Percentiles rank a stretch among this genome's conserved stretches.
phyloP scores from a whole-genome alignment of 176 grass and related monocot species.

The Hsuehochloa calcarea region DNA sequence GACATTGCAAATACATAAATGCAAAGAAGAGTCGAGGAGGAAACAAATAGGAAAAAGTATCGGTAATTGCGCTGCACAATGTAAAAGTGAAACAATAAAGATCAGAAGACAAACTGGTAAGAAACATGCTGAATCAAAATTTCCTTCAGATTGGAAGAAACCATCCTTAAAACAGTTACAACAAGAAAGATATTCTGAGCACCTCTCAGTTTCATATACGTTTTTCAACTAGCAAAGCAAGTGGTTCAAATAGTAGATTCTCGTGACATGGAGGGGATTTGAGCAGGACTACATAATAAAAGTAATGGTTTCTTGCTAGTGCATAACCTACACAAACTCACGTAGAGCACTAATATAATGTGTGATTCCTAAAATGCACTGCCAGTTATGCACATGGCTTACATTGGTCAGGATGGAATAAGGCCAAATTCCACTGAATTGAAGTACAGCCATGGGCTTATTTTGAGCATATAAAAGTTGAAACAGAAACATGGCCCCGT shows the following conservation, averaged over 20 bases:
- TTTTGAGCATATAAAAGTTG: background rate
- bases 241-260: background rate
- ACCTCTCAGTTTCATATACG: background rate
- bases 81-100: constrained; percentile 32
- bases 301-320: background rate
- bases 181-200: background rate
- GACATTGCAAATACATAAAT: constrained; percentile 95
- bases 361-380: constrained; percentile 15
- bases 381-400: constrained; percentile 17
- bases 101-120: constrained; percentile 11
- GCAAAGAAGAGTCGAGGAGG: constrained; percentile 90
- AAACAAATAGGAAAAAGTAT: constrained; percentile 97
- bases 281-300: background rate
- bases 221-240: background rate
- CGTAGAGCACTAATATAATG: background rate
- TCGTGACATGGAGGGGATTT: background rate
- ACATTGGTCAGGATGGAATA: background rate
- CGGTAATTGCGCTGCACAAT: constrained; percentile 86
- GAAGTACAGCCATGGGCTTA: constrained; percentile 1
- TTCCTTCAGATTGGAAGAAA: constrained; percentile 1
- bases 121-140: constrained; percentile 8
- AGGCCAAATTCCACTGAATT: background rate
- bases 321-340: constrained; percentile 8
- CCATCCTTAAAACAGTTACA: background rate
- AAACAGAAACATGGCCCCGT: background rate